These are phyloP conservation scores for Posidonia australis DNA, from an alignment of 106 monocot genomes.

Conservation along the genomic window DNA sequence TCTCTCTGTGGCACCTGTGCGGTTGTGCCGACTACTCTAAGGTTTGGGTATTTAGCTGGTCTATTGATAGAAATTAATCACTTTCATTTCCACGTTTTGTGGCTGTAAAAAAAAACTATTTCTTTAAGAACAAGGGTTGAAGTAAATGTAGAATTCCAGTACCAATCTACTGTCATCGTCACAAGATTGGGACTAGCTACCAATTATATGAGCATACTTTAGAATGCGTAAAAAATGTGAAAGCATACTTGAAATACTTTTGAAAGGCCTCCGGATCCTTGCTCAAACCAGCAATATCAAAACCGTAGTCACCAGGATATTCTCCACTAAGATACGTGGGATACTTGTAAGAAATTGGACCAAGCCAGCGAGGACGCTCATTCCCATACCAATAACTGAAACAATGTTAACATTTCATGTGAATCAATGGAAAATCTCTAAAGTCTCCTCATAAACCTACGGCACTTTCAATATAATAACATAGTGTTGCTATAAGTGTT, in stretches of 20 bases:
- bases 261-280: constrained; percentile 64
- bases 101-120: no score
- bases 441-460: neutral
- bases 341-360: constrained; percentile 74
- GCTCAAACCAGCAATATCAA: constrained; percentile 78
- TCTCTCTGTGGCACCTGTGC: no score
- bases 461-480: no score
- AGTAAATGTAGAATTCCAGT: no score
- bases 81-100: no score
- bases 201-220: neutral
- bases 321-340: constrained; percentile 77
- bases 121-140: no score
- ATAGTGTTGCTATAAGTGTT: neutral
- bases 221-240: neutral
- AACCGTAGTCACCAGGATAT: constrained; percentile 93
- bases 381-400: constrained; percentile 81
- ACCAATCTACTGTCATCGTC: neutral
- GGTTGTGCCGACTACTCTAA: no score
- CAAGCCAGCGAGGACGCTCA: constrained; percentile 84
- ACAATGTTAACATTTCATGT: neutral
- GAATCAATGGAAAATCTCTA: neutral
- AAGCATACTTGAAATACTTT: constrained; percentile 87
- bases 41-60: no score
- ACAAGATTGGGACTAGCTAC: neutral
- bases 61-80: no score